These are phyloP conservation scores for Torrubiella hemipterigena DNA, from an alignment of 2,329 filamentous ascomycete species.

Conservation along the genomic window DNA sequence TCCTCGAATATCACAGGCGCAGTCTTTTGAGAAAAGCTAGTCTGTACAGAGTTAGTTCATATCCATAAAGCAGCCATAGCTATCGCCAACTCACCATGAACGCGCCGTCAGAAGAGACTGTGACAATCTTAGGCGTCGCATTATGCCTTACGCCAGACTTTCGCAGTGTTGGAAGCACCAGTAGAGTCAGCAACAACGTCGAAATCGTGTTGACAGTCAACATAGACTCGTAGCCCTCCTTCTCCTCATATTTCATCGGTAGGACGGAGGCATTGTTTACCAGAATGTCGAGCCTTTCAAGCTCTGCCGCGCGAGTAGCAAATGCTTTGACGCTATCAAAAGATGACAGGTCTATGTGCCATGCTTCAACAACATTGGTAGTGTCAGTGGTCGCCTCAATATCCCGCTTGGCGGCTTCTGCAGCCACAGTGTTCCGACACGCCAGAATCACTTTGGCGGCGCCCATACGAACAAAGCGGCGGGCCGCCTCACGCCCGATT, in stretches of 20 bases:
- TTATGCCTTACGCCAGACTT: conserved; percentile 20
- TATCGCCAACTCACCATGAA: conserved; percentile 9
- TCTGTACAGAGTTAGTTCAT: conserved; percentile 10
- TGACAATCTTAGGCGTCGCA: conserved; percentile 20
- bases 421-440: conserved; percentile 25
- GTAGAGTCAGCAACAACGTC: conserved; percentile 9
- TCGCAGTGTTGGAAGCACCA: conserved; percentile 28
- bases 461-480: conserved; percentile 25
- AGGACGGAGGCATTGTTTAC: conserved; percentile 26
- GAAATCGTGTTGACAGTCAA: conserved; percentile 35
- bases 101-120: conserved; percentile 24
- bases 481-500: conserved; percentile 28
- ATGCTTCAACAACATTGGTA: conserved; percentile 24
- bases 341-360: conserved; percentile 28
- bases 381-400: conserved; percentile 18
- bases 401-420: conserved; percentile 23
- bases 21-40: conserved; percentile 20
- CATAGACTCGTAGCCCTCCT: conserved; percentile 28
- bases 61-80: background rate
- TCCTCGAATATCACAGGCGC: conserved; percentile 18
- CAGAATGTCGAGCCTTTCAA: conserved; percentile 29
- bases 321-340: conserved; percentile 25
- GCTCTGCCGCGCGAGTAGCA: conserved; percentile 12
- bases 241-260: conserved; percentile 8
- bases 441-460: conserved; percentile 29